Evolutionary conservation across 2,329 filamentous ascomycete species (phyloP), one percentile per base, ranked within the genome.

Genomic region (Madurella fahalii): DNA sequence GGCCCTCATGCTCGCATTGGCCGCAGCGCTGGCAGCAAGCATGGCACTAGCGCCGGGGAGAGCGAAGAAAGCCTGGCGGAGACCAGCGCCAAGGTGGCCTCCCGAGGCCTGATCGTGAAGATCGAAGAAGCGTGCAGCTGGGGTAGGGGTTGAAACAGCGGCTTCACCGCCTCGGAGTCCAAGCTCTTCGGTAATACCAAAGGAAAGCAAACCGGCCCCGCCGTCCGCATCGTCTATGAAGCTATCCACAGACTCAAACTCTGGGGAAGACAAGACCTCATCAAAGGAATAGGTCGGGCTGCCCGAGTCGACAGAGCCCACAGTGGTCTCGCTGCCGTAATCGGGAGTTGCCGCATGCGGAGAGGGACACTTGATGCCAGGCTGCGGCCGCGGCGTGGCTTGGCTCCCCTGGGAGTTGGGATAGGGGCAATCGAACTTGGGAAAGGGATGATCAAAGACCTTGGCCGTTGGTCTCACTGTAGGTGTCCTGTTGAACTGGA

Each of bases 241-340:
- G 9, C 17, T 52, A 5, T 32, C 13, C 13, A 31, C 50, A 9
- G 50, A 53, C 5, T 53, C 56, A 11, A 52, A 5, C 9, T 58
- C 56, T 1, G 53, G 43, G 5, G 51, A 50, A 2, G 52, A 47
- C 5, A 54, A 41, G 16, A 12, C 42, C 2, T 50, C 49, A 11
- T 51, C 52, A 2, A 51, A 32, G 1, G 52, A 60, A 20, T 12
- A 54, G 4, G 17, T 37, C 2, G 60, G 52, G 32, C 50, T 60
- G 53, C 45, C 40, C 45, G 56, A 62, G 8, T 58, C 46, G 8
- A 37, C 34, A 1, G 54, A 56, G 12, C 48, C 53, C 1, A 32
- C 32, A 5, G 58, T 58, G 2, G 60, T 62, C 34, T 59, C 58
- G 30, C 58, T 59, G 12, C 54, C 58, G 32, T 58, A 54, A 12